phyloP scores from a whole-genome alignment of 208 protist species.

The Wallacemonas sp. region DNA sequence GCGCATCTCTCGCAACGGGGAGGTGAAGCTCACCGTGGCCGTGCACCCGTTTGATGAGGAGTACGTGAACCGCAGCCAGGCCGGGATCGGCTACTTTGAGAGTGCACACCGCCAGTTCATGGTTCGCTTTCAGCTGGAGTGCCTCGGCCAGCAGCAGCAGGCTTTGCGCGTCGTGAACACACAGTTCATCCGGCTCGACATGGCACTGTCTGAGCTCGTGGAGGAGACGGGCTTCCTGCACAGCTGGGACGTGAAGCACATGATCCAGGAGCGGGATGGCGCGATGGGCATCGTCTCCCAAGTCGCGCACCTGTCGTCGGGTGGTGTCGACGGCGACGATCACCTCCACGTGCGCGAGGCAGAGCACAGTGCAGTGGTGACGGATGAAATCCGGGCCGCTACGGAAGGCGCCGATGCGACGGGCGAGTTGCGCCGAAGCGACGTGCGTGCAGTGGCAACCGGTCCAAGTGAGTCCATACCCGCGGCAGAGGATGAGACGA shows the following conservation, averaged over 20 bases:
- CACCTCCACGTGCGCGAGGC: not conserved
- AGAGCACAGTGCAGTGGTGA: not conserved
- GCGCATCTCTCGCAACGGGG: conserved; percentile 30
- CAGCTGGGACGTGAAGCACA: conserved; percentile 46
- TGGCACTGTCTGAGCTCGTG: conserved; percentile 49
- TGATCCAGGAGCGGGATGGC: conserved; percentile 43
- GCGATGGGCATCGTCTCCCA: conserved; percentile 11
- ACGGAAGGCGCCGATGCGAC: not conserved
- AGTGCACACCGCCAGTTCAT: conserved; percentile 61
- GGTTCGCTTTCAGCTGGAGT: conserved; percentile 37
- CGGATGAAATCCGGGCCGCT: conserved; percentile 1
- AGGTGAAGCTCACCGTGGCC: conserved; percentile 46
- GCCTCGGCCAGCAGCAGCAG: conserved; percentile 20
- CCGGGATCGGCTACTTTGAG: conserved; percentile 48
- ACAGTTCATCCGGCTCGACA: conserved; percentile 66
- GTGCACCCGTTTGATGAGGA: conserved; percentile 57
- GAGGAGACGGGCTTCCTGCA: conserved; percentile 73
- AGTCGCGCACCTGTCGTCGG: not conserved
- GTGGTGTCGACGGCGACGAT: not conserved
- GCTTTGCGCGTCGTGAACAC: conserved; percentile 61
- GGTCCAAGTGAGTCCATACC: too few relatives aligned
- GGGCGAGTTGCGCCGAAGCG: conserved; percentile 2
- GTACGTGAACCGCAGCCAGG: conserved; percentile 30
- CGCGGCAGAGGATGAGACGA: not conserved
- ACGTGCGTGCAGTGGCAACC: too few relatives aligned